Base-by-base conservation (phyloP, 805 yeast genomes). In the Candida alai region DNA sequence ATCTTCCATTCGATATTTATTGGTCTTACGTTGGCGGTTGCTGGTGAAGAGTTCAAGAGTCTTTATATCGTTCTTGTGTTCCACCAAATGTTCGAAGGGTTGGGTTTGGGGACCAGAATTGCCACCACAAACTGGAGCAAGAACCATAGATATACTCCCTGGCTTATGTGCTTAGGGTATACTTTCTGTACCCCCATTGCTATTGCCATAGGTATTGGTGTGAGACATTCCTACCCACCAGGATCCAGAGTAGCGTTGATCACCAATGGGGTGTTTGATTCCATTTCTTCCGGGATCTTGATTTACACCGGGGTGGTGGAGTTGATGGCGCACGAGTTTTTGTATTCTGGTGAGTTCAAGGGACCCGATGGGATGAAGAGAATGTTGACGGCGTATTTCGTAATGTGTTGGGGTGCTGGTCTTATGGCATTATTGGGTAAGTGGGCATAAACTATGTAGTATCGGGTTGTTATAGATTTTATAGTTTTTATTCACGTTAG, bases 21-120 rank as follows among this genome's bases (percentile, higher is more conserved):
- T 37, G 95, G 95, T 17, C 65, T 86, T 33, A 71, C 93, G 0
- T 65, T 85, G 29, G 84, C 93, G 2, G 83, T 83, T 12, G 67
- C 93, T 4, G 93, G 89, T 31, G 81, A 76, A 2, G 90, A 82
- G 52, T 85, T 84, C 52, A 73, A 65, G 39, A 73, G 84, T 5
- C 62, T 85, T 32, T 84, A 81, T 56, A 71, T 81, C 42, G 95
- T 82, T n/a, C 42, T 65, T 28, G 74, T 79, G 4, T 78, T 76
- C 68, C 88, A 86, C 54, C 95, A 85, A 58, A 68, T 79, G 66
- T 85, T 85, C 51, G 95, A 85, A 61, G 95, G 95, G 32, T 67
- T 86, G 31, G 95, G 95, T 39, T 65, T 86, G 44, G 95, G 95
- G 16, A 73, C 90, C 6, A 74, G 95, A 56, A 58, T 65, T 34